Base-by-base conservation (phyloP, 2,329 filamentous ascomycete genomes). In the Samsoniella hepiali region DNA sequence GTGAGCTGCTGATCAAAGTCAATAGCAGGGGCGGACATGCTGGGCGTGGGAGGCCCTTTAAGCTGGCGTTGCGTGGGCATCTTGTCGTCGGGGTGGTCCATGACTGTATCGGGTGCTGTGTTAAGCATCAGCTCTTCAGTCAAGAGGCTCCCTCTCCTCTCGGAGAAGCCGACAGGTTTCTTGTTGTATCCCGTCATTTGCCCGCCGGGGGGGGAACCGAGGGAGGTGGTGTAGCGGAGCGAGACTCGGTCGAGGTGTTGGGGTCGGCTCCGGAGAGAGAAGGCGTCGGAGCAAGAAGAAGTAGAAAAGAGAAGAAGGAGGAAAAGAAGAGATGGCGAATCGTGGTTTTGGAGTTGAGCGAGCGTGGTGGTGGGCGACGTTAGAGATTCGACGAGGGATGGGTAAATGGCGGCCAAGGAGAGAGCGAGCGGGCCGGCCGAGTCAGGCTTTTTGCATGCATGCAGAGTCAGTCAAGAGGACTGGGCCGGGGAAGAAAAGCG, bases 41-140 rank as follows among this genome's bases (percentile, higher is more conserved):
- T 88, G 13, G 86, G 86, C 2, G 86, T 89, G 27, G 86, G 86
- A 7, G 86, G 86, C 0, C 86, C 86, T 72, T 85, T 77, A 50
- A 78, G 68, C 51, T 68, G 84, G 72, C 71, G 71, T 58, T 72
- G 70, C 68, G 75, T 72, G 3, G 78, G 73, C 67, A 84, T 77
- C 75, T 88, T 88, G 63, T 85, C 83, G 67, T 83, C 74, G 64
- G 78, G 76, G 44, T 80, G 77, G 69, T 78, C 78, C 62, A 81
- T 71, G 64, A 78, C 72, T 65, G 76, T 70, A 68, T 73, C 81
- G 27, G 54, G 31, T 58, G 77, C 77, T 55, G 80, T 83, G 65
- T 80, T 79, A 66, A 88, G 78, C 17, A 79, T 81, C 67, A 88
- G 73, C 58, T 87, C 85, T 64, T 88, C 85, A 71, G 75, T 79